phyloP scores from a whole-genome alignment of 768 basidiomycete species.

The Neoboletus brunneissimus region DNA sequence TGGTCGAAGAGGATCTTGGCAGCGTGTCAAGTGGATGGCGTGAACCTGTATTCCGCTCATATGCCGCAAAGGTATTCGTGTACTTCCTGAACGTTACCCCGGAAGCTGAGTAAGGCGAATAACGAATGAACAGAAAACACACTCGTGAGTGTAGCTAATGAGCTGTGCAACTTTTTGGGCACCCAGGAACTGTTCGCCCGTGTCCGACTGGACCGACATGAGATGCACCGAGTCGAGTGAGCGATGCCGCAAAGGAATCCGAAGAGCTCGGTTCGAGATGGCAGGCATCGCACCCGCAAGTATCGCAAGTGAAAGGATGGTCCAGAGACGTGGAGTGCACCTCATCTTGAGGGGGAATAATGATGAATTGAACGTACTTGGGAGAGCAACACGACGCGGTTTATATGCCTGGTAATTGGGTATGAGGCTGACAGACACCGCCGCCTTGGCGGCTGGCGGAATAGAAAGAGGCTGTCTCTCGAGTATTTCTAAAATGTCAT shows the following conservation, averaged over 20 bases:
- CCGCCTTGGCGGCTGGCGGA: constrained; percentile 3
- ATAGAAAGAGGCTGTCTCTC: neutral
- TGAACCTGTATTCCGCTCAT: constrained; percentile 41
- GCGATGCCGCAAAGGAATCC: constrained; percentile 10
- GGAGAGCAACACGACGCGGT: neutral
- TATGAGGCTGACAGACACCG: constrained; percentile 16
- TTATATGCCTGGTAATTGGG: constrained; percentile 6
- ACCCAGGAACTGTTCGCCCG: neutral
- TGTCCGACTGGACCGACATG: neutral
- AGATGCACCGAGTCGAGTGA: neutral
- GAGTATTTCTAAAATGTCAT: neutral
- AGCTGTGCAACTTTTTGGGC: neutral
- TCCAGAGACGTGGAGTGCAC: neutral
- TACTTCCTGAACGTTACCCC: constrained; percentile 36
- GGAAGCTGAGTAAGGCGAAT: neutral
- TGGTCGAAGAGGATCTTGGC: neutral
- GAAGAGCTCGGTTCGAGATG: neutral
- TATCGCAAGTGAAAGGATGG: neutral
- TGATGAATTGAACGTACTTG: neutral
- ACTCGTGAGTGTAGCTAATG: constrained; percentile 6
- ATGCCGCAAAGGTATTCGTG: constrained; percentile 39
- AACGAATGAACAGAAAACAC: neutral
- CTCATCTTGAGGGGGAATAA: constrained; percentile 8
- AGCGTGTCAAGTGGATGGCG: constrained; percentile 29
- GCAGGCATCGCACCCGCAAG: constrained; percentile 8